Percentiles rank a stretch among this genome's conserved stretches.
Conservation (phyloP, 2,329 filamentous ascomycete species). For the Clarireedia paspali region DNA sequence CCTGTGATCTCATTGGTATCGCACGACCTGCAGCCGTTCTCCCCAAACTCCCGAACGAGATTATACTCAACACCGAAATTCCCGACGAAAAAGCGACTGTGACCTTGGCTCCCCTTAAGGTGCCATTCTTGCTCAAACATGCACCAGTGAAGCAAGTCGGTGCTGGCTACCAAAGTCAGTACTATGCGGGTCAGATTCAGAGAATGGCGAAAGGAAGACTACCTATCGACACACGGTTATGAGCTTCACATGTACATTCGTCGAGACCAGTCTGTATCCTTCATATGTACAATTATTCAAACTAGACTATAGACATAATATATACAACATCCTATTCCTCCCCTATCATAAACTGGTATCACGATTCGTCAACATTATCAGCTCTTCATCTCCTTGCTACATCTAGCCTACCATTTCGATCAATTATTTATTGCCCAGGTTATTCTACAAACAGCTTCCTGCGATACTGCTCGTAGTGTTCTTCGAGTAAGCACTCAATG, state of each 20-base stretch:
- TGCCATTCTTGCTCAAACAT: conserved; percentile 8
- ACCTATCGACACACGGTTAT: background rate
- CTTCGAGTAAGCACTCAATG: conserved; percentile 21
- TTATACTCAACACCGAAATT: conserved; percentile 29
- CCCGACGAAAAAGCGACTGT: conserved; percentile 20
- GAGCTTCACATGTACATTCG: background rate
- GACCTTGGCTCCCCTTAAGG: conserved; percentile 1
- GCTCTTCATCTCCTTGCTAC: too few relatives aligned
- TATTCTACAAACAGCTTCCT: conserved; percentile 21
- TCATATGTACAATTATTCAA: background rate
- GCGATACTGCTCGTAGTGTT: conserved; percentile 21
- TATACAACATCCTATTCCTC: too few relatives aligned
- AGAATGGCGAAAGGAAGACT: conserved; percentile 18
- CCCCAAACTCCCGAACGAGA: conserved; percentile 33
- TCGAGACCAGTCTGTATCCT: background rate
- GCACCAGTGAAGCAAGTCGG: conserved; percentile 13
- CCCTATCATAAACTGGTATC: too few relatives aligned
- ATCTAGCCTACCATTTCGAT: too few relatives aligned
- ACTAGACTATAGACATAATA: background rate
- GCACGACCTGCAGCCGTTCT: conserved; percentile 38
- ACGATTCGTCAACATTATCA: too few relatives aligned
- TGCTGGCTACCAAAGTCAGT: conserved; percentile 14
- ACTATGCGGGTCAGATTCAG: conserved; percentile 26
- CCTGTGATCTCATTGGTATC: conserved; percentile 43
- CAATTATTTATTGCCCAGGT: too few relatives aligned